Evolutionary conservation across 345 rosid species (phyloP).

Genomic region (Moringa oleifera): DNA sequence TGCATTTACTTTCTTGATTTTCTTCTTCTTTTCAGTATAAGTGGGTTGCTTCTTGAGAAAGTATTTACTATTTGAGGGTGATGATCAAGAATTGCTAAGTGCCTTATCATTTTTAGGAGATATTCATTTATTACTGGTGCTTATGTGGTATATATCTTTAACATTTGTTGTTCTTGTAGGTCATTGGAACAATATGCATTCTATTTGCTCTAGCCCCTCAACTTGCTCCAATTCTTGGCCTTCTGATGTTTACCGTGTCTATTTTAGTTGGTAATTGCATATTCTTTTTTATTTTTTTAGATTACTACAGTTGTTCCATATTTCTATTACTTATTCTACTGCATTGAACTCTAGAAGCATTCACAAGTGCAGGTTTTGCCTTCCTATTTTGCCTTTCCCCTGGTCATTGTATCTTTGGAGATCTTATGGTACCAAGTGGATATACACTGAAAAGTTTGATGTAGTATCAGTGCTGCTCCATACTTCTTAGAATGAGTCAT

Average conservation of each 20-base stretch:
- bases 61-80: not conserved
- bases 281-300: conserved; percentile 6
- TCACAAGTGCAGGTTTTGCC: conserved; percentile 1
- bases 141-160: conserved; percentile 7
- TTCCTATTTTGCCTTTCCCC: not conserved
- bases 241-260: conserved; percentile 70
- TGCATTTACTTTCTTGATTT: not conserved
- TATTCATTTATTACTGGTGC: not conserved
- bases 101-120: not conserved
- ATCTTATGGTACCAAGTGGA: not conserved
- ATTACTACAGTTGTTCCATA: not conserved
- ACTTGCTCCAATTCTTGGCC: conserved; percentile 84
- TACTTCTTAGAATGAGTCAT: not conserved
- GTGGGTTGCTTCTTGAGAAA: conserved; percentile 2
- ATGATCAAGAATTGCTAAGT: not conserved
- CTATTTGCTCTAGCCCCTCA: conserved; percentile 75
- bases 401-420: not conserved
- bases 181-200: conserved; percentile 74
- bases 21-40: not conserved
- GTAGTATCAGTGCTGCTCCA: no score
- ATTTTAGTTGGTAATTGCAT: conserved; percentile 66
- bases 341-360: not conserved
- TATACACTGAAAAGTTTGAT: not conserved
- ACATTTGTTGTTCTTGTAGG: conserved; percentile 39
- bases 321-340: conserved; percentile 1